phyloP scores from a whole-genome alignment of 225 moss, liverwort and hornwort genomes.

The Physcomitrellopsis africana region DNA sequence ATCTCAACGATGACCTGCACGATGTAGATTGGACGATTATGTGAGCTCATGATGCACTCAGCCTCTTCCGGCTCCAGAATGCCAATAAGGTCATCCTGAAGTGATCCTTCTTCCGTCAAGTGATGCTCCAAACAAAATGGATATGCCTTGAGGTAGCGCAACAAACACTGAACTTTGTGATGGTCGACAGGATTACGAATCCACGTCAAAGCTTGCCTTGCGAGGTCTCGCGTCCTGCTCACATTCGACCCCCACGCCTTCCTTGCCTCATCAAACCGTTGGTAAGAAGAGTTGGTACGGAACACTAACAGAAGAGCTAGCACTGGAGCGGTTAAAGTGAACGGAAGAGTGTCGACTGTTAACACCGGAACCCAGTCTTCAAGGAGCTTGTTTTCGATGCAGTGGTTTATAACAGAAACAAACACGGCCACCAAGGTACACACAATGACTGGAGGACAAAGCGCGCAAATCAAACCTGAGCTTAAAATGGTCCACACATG shows the following conservation, averaged over 20 bases:
- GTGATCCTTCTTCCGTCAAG: constrained; percentile 14
- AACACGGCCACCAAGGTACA: constrained; percentile 56
- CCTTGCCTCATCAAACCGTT: no score
- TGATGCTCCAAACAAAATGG: constrained; percentile 67
- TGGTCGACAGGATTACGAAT: no score
- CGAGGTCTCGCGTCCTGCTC: no score
- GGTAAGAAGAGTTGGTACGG: no score
- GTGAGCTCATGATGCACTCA: constrained; percentile 24
- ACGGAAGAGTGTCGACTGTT: constrained; percentile 44
- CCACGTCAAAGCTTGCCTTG: no score
- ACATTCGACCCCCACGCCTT: no score
- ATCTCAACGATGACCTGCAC: constrained; percentile 39
- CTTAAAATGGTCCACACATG: constrained; percentile 58
- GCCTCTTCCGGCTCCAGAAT: constrained; percentile 30
- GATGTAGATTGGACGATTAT: constrained; percentile 32
- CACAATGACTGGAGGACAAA: constrained; percentile 62
- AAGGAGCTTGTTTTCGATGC: constrained; percentile 21
- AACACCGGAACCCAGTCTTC: constrained; percentile 48
- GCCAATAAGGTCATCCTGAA: constrained; percentile 15
- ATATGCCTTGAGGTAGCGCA: constrained; percentile 63
- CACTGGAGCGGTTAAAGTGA: no score
- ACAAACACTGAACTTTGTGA: constrained; percentile 39
- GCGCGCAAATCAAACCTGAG: constrained; percentile 61
- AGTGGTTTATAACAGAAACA: constrained; percentile 52
- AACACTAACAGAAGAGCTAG: no score